Evolutionary conservation across 2,329 filamentous ascomycete genomes (phyloP).

Genomic region (Hyphodiscus sp.): DNA sequence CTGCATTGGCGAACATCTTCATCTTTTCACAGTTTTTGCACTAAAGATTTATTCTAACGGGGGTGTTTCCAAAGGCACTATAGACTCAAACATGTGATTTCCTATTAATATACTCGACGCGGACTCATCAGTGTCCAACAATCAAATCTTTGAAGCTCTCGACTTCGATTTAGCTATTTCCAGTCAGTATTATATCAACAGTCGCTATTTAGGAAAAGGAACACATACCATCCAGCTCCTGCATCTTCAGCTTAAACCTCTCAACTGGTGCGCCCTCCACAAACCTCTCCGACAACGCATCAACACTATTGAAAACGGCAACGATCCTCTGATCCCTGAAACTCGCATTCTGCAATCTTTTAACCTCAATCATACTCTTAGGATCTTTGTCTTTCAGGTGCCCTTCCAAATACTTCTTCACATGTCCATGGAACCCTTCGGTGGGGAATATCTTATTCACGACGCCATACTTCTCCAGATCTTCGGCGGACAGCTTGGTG

Average conservation of each 20-base stretch:
- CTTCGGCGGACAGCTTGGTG: slow-evolving; percentile 36
- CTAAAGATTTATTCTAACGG: too few relatives aligned
- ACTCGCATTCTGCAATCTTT: slow-evolving; percentile 41
- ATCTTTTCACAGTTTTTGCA: too few relatives aligned
- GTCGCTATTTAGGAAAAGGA: neutral
- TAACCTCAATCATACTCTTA: slow-evolving; percentile 46
- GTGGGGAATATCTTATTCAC: slow-evolving; percentile 39
- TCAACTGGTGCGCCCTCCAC: slow-evolving; percentile 39
- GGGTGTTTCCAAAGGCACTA: too few relatives aligned
- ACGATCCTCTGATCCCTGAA: slow-evolving; percentile 38
- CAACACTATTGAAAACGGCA: slow-evolving; percentile 40
- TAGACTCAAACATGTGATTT: neutral
- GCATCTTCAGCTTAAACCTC: slow-evolving; percentile 38
- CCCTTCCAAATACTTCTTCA: slow-evolving; percentile 36
- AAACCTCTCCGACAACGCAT: slow-evolving; percentile 43
- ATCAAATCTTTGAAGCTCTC: slow-evolving; percentile 19
- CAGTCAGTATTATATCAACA: slow-evolving; percentile 1
- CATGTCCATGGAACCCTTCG: slow-evolving; percentile 36
- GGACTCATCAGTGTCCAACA: neutral
- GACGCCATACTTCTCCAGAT: slow-evolving; percentile 38
- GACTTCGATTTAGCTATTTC: slow-evolving; percentile 18
- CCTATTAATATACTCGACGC: neutral
- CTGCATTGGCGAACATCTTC: neutral
- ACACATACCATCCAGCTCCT: slow-evolving; percentile 24
- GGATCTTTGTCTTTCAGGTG: slow-evolving; percentile 41